Evolutionary conservation across 306 rosid genomes (phyloP), one percentile per base, ranked within the genome.

Genomic region (Cercis canadensis): DNA sequence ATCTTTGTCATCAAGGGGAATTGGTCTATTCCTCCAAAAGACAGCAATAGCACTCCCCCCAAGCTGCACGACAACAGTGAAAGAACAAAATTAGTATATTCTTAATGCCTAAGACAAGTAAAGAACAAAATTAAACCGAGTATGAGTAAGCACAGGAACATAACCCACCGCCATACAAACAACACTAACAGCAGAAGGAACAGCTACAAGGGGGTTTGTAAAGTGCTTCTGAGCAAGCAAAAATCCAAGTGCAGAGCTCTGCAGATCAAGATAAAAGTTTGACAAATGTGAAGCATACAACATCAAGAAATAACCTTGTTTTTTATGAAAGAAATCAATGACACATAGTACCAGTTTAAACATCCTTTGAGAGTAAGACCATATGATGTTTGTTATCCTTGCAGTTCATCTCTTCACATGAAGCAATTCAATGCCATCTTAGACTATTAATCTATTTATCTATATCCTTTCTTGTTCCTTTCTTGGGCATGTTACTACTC

Each of bases 181-280:
- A 55, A 94, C 97, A 6, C 96, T 94, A 62, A 94, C 97, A 15
- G 99, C 96, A 13, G 97, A 91, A 64, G 99, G 99, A 79, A 89
- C 96, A 8, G 97, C 90, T 7, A 94, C 96, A 19, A 91, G 89
- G 16, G 99, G 96, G 59, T 94, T 91, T 29, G 88, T 75, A 52
- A 91, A 94, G 83, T 91, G 99, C 82, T 89, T 94, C 78, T 94
- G 95, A 79, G 98, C 98, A 59, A 94, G 96, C 44, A 87, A 83
- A 84, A 90, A 91, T 18, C 99, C 99, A 11, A 94, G 94, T 40
- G 96, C 97, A 53, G 98, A 94, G 81, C 98, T 90, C 98, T 89
- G 92, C 75, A 45, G 57, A 45, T 39, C 7, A 1, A 37, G 36
- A 53, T 6, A 11, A 33, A 7, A 33, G 76, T 33, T 57, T 72